A percentile compares a stretch with the other conserved stretches of the same genome.
These are phyloP conservation scores for Bryoerythrophyllum caledonicum DNA, from an alignment of 225 moss, liverwort and hornwort genomes.

Conservation along the genomic window DNA sequence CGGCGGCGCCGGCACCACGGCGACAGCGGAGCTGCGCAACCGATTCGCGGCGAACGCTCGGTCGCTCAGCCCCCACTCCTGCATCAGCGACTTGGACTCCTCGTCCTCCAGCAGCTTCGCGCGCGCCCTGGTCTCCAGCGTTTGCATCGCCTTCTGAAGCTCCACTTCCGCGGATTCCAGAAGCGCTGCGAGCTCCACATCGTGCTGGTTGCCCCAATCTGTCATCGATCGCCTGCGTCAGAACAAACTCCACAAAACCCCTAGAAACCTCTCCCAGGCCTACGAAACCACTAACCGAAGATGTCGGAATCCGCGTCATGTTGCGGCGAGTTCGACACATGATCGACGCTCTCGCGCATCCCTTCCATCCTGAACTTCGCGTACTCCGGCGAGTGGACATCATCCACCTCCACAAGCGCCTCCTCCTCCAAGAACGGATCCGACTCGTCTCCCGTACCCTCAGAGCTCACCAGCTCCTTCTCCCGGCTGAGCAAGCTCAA, in stretches of 20 bases:
- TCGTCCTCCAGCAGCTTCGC: conserved; percentile 6
- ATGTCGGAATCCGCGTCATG: neutral
- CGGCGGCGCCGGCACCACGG: neutral
- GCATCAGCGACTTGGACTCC: neutral
- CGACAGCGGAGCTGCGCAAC: neutral
- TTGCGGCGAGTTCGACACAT: neutral
- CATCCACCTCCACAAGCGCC: neutral
- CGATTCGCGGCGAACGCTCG: neutral
- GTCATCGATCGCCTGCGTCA: too few relatives aligned
- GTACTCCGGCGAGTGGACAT: neutral
- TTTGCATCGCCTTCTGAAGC: neutral
- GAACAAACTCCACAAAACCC: neutral
- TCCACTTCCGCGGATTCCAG: neutral
- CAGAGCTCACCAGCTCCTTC: neutral
- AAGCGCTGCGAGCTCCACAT: neutral
- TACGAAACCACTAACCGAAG: neutral
- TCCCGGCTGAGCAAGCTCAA: neutral
- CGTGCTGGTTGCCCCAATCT: conserved; percentile 1
- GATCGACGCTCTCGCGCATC: neutral
- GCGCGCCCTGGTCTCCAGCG: neutral
- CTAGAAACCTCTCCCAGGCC: neutral
- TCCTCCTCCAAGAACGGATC: neutral
- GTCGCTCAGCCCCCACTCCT: neutral
- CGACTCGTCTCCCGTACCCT: neutral
- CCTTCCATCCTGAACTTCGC: conserved; percentile 1